Conservation (phyloP, 441 rosid genomes). For the Metrosideros polymorpha region DNA sequence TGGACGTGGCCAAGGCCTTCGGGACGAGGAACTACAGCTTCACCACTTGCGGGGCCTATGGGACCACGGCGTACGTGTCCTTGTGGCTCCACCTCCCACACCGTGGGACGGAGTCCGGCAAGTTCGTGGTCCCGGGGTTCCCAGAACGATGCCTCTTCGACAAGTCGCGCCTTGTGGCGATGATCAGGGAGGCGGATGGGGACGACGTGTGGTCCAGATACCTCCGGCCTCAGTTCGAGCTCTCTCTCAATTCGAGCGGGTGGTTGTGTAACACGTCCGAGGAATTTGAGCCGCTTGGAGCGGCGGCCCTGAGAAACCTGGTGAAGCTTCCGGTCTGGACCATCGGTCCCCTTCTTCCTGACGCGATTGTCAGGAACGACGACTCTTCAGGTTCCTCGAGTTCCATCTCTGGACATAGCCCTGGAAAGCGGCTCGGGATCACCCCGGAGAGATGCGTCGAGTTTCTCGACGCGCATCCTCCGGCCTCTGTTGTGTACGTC, state of each 20-base stretch:
- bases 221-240: background rate
- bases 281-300: background rate
- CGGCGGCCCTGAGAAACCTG: slow-evolving; percentile 2
- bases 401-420: background rate
- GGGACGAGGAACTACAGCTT: slow-evolving; percentile 5
- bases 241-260: slow-evolving; percentile 2
- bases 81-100: background rate
- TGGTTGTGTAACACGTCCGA: slow-evolving; percentile 3
- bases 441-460: background rate
- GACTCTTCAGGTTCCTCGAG: background rate
- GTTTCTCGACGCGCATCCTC: slow-evolving; percentile 5
- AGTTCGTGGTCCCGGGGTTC: slow-evolving; percentile 4
- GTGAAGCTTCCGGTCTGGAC: slow-evolving; percentile 9
- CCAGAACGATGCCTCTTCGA: slow-evolving; percentile 4
- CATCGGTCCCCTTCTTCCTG: slow-evolving; percentile 7
- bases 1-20: slow-evolving; percentile 5
- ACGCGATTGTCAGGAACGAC: background rate
- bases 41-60: slow-evolving; percentile 1
- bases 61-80: slow-evolving; percentile 1
- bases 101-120: background rate
- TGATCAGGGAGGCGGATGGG: background rate
- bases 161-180: background rate
- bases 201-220: background rate
- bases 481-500: slow-evolving; percentile 1
- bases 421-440: background rate